phyloP scores from a whole-genome alignment of 1,139 yeast species.

The Kluyveromyces marxianus region DNA sequence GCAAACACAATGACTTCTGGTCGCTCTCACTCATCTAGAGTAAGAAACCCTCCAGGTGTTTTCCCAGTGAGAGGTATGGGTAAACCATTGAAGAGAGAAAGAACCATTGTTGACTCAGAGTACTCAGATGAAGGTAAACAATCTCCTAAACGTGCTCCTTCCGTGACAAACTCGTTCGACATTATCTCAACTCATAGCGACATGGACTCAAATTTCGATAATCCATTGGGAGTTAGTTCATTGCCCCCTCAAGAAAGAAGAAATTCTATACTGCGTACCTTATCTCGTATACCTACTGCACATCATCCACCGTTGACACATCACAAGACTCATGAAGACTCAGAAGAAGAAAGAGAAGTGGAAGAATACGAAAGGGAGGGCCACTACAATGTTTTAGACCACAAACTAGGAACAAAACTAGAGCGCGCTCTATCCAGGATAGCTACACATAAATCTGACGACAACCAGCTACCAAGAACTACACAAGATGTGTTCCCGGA shows the following conservation, averaged over 20 bases:
- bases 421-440: conserved; percentile 27
- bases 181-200: conserved; percentile 2
- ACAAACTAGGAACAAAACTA: conserved; percentile 31
- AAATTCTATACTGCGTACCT: not conserved
- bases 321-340: not conserved
- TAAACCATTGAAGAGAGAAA: conserved; percentile 47
- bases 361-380: conserved; percentile 21
- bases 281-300: not conserved
- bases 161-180: conserved; percentile 3
- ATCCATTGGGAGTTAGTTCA: not conserved
- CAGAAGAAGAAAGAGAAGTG: conserved; percentile 19
- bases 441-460: conserved; percentile 5
- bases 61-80: conserved; percentile 80
- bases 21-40: not conserved
- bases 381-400: conserved; percentile 30
- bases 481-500: conserved; percentile 22
- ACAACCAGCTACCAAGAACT: conserved; percentile 13
- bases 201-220: conserved; percentile 2
- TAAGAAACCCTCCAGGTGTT: conserved; percentile 63
- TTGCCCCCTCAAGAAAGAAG: not conserved
- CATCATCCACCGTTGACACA: not conserved
- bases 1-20: not conserved
- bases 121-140: not conserved
- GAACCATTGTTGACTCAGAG: conserved; percentile 43
- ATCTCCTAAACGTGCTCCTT: not conserved